These are phyloP conservation scores for Acer negundo DNA, from an alignment of 345 rosid species.

Conservation along the genomic window DNA sequence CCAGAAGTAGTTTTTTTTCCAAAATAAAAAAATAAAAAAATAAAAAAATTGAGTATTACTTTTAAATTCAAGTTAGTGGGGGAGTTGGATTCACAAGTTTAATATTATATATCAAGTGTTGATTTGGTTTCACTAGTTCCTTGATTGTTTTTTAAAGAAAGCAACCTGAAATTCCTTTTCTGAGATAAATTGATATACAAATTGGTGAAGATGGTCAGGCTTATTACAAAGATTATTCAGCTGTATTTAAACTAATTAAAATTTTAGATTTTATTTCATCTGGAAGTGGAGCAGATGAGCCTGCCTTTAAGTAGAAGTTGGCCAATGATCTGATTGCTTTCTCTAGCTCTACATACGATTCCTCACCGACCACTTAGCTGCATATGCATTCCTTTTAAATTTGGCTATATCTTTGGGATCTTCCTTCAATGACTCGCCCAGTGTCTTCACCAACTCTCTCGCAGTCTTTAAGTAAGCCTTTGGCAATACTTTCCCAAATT, in stretches of 20 bases:
- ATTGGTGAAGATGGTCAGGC: neutral
- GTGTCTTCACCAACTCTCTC: conserved; percentile 75
- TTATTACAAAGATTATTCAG: conserved; percentile 73
- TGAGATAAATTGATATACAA: neutral
- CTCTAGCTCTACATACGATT: conserved; percentile 71
- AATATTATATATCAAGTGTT: no score
- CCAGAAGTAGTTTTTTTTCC: no score
- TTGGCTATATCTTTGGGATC: conserved; percentile 66
- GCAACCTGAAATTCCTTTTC: no score
- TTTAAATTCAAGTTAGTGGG: no score
- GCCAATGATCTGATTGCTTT: conserved; percentile 81
- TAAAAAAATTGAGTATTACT: no score
- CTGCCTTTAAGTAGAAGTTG: conserved; percentile 77
- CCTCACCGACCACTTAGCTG: conserved; percentile 79
- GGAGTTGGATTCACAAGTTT: no score
- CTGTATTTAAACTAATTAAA: conserved; percentile 50
- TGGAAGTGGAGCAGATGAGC: conserved; percentile 82
- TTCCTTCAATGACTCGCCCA: conserved; percentile 79
- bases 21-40: no score
- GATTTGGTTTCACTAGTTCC: no score
- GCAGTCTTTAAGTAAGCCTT: conserved; percentile 91
- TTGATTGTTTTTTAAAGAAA: no score
- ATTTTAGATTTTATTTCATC: conserved; percentile 68
- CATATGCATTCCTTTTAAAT: conserved; percentile 82
- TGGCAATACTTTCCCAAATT: conserved; percentile 75